A percentile compares a stretch with the other conserved stretches of the same genome.
Conservation (phyloP, 768 basidiomycete genomes). For the Rubroboletus pulcherrimus region DNA sequence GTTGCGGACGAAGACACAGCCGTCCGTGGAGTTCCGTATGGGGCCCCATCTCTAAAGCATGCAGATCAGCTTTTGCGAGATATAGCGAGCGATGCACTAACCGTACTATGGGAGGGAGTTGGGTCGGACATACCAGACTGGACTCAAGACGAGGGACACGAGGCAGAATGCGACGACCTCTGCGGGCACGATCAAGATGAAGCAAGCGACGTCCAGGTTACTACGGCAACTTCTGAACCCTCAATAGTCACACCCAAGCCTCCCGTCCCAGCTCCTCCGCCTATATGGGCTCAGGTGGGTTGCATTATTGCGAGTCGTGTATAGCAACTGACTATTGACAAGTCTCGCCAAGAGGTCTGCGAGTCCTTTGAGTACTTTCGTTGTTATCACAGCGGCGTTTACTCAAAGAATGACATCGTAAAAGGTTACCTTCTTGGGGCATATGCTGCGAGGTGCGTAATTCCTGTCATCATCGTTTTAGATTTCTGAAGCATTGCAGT, state of each 20-base stretch:
- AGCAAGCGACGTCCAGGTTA: conserved; percentile 12
- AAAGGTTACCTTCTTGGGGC: conserved; percentile 77
- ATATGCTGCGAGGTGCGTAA: conserved; percentile 57
- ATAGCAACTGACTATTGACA: conserved; percentile 1
- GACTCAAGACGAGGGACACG: conserved; percentile 22
- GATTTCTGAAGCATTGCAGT: conserved; percentile 35
- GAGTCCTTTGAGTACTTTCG: conserved; percentile 67
- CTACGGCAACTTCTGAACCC: not conserved
- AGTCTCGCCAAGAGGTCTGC: conserved; percentile 85
- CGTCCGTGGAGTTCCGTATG: not conserved
- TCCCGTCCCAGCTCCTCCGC: conserved; percentile 29
- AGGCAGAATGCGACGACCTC: conserved; percentile 12
- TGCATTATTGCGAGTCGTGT: not conserved
- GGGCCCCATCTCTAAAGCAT: conserved; percentile 10
- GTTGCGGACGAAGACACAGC: not conserved
- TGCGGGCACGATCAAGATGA: conserved; percentile 8
- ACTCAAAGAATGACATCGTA: conserved; percentile 53
- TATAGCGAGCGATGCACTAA: conserved; percentile 13
- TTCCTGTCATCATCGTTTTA: not conserved
- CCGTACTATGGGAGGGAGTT: conserved; percentile 2
- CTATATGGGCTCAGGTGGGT: conserved; percentile 45
- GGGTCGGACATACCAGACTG: conserved; percentile 17
- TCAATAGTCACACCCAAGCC: conserved; percentile 15
- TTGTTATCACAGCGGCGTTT: conserved; percentile 80
- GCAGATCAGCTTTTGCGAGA: conserved; percentile 20